These are phyloP conservation scores for Stemphylium vesicarium DNA, from an alignment of 2,329 filamentous ascomycete genomes.

Conservation along the genomic window DNA sequence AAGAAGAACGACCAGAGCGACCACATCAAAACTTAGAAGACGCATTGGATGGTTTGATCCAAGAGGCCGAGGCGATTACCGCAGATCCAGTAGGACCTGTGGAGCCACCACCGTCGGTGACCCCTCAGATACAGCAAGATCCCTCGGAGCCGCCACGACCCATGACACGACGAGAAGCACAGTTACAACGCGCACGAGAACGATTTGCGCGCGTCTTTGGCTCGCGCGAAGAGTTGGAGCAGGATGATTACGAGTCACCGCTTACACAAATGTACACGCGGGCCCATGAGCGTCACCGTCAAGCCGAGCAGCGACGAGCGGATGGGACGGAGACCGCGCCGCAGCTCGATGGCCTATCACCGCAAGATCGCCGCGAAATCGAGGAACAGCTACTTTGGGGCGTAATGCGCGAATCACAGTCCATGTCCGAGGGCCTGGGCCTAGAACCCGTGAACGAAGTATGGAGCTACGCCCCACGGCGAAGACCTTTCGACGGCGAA, in stretches of 20 bases:
- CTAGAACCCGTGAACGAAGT: conserved; percentile 27
- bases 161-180: conserved; percentile 23
- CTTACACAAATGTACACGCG: conserved; percentile 56
- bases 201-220: conserved; percentile 52
- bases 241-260: conserved; percentile 57
- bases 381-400: conserved; percentile 44
- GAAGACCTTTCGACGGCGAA: not conserved
- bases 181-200: conserved; percentile 35
- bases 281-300: conserved; percentile 52
- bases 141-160: conserved; percentile 17
- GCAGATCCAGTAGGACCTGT: not conserved
- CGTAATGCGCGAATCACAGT: conserved; percentile 38
- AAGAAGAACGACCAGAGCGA: conserved; percentile 29
- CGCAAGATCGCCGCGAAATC: conserved; percentile 36
- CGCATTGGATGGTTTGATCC: conserved; percentile 42
- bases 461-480: conserved; percentile 27
- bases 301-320: conserved; percentile 48
- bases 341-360: conserved; percentile 27
- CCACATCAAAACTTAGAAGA: conserved; percentile 43
- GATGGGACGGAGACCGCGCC: conserved; percentile 29
- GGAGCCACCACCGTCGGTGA: conserved; percentile 2
- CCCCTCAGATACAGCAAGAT: conserved; percentile 8
- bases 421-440: conserved; percentile 10
- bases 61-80: conserved; percentile 31
- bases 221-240: conserved; percentile 55